Conservation (phyloP, 306 rosid species). For the Inga leiocalycina region DNA sequence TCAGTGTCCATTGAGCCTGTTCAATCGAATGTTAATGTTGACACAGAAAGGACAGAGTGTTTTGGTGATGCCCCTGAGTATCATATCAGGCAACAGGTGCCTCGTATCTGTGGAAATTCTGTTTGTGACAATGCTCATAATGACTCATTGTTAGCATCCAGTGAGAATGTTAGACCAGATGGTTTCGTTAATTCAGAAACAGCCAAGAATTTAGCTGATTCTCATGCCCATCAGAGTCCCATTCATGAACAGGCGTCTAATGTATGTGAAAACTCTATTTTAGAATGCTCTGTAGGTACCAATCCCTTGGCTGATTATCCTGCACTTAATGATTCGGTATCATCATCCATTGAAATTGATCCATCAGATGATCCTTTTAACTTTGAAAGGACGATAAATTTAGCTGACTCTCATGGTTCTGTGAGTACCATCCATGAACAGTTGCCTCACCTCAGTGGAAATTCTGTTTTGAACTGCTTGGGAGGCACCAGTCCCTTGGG, state of each 20-base stretch:
- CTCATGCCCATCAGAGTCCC: slow-evolving; percentile 34
- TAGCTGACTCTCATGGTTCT: slow-evolving; percentile 32
- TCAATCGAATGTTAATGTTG: slow-evolving; percentile 33
- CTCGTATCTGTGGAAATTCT: slow-evolving; percentile 34
- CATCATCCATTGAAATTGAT: slow-evolving; percentile 42
- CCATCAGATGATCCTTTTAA: background rate
- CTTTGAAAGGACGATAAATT: background rate
- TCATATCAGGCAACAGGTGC: slow-evolving; percentile 30
- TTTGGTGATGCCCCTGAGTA: slow-evolving; percentile 31
- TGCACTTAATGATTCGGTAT: slow-evolving; percentile 37
- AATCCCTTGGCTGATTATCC: slow-evolving; percentile 25
- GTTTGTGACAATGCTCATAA: slow-evolving; percentile 41
- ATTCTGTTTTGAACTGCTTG: slow-evolving; percentile 45
- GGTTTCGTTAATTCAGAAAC: background rate
- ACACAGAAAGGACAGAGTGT: slow-evolving; percentile 20
- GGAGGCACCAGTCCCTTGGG: slow-evolving; percentile 27
- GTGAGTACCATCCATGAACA: slow-evolving; percentile 35
- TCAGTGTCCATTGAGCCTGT: slow-evolving; percentile 36
- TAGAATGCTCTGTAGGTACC: slow-evolving; percentile 39
- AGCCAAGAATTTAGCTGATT: slow-evolving; percentile 21
- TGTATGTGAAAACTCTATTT: slow-evolving; percentile 32
- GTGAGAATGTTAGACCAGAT: slow-evolving; percentile 2
- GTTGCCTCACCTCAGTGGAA: slow-evolving; percentile 36
- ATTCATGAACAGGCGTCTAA: slow-evolving; percentile 41
- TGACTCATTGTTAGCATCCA: slow-evolving; percentile 43